Evolutionary conservation across 1,284 basidiomycete genomes (phyloP).

Genomic region (Puccinia polysora): DNA sequence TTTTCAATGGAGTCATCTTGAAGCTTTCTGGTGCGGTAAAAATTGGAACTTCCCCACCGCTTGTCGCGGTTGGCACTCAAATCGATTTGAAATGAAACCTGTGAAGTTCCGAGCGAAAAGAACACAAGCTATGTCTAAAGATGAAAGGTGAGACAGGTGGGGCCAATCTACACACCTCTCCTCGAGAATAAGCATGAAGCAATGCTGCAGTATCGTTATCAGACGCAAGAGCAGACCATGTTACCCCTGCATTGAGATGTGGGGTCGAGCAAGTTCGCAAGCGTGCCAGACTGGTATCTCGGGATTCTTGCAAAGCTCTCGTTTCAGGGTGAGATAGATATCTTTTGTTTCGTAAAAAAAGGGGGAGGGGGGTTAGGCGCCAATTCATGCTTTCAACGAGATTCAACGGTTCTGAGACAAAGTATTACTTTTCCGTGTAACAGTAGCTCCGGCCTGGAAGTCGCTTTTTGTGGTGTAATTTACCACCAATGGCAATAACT

Average conservation of each 20-base stretch:
- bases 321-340: constrained; percentile 26
- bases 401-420: not conserved
- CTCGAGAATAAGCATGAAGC: constrained; percentile 37
- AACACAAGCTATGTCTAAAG: not conserved
- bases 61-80: constrained; percentile 16
- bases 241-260: not conserved
- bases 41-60: constrained; percentile 20
- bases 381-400: not conserved
- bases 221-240: constrained; percentile 34
- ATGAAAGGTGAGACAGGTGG: not conserved
- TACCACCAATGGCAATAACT: constrained; percentile 22
- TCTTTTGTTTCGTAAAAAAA: constrained; percentile 5
- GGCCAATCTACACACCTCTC: constrained; percentile 10
- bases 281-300: not conserved
- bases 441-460: constrained; percentile 42
- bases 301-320: constrained; percentile 8
- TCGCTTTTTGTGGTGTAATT: constrained; percentile 32
- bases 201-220: constrained; percentile 38
- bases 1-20: constrained; percentile 38
- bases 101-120: not conserved
- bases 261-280: not conserved
- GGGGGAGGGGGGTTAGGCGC: not conserved
- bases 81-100: constrained; percentile 26
- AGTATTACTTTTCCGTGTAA: constrained; percentile 38
- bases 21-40: constrained; percentile 30